Evolutionary conservation across 345 rosid species (phyloP), one percentile per base, ranked within the genome.

Genomic region (Arabidopsis arenosa): DNA sequence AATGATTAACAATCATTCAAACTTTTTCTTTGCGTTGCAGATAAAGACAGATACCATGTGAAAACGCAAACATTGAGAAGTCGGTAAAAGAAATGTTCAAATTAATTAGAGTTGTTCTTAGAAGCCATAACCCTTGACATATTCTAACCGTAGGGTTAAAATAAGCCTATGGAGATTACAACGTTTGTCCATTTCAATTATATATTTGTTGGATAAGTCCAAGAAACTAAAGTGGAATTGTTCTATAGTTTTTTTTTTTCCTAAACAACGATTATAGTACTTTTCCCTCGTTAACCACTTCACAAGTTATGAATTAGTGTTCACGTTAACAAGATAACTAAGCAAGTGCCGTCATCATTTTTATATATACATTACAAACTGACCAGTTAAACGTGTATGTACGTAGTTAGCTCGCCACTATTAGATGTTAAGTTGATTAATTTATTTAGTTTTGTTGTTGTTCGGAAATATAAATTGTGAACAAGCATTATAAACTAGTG

Each of bases 181-280:
- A 36, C 56, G 35, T 23, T 26, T 26, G 58, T 35, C 21, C 13
- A 36, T 11, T 1, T 58, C 73, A 41, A 17, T 30, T 66, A 40
- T 18, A 18, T 18, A 43, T 56, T 57, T 66, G 52, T 66, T 66
- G 73, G 79, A 58, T 41, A 66, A 75, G 60, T 47, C 33, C 6
- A 65, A 45, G n/a, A 56, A 10, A 23, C n/a, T n/a, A 56, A n/a
- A 33, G 73, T 43, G 33, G 59, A 75, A 37, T 8, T 66, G 66
- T 66, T 75, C 66, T 28, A 17, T 52, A 51, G 44, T 73, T 30
- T 51, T 2, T 30, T 51, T 2, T 23, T 23, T 23, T 30, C 13
- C 70, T 53, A 13, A 32, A 53, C 11, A 36, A 17, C 7, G 14
- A 32, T 17, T 62, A 15, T 45, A n/a, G 35, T 55, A 74, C 47